Evolutionary conservation across 257 asterid genomes (phyloP).

Genomic region (Cordia subcordata): DNA sequence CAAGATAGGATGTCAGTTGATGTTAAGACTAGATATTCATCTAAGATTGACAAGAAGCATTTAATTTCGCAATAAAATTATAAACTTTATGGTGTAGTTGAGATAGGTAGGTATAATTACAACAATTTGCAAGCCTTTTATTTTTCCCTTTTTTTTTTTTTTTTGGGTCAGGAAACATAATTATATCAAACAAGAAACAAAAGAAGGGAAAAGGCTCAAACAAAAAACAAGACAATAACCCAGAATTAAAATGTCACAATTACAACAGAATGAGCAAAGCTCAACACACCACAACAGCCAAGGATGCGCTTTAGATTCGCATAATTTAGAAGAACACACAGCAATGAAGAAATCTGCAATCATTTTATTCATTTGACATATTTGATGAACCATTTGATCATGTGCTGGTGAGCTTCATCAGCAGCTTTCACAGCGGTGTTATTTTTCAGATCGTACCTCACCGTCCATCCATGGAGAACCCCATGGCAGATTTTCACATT

Average conservation of each 20-base stretch:
- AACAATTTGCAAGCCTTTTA: no score
- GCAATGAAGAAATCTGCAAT: no score
- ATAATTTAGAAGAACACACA: no score
- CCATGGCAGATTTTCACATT: conserved; percentile 5
- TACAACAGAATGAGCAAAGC: no score
- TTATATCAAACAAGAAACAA: no score
- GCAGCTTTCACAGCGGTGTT: conserved; percentile 10
- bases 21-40: background rate
- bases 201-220: no score
- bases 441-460: conserved; percentile 8
- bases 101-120: no score
- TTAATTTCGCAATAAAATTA: background rate
- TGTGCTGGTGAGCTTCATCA: conserved; percentile 12
- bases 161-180: no score
- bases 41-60: background rate
- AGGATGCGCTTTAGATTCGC: background rate
- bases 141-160: no score
- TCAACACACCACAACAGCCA: background rate
- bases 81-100: no score
- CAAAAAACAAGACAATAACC: no score
- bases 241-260: no score
- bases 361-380: conserved; percentile 22
- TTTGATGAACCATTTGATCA: conserved; percentile 3
- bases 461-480: conserved; percentile 14
- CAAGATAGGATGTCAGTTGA: background rate